Evolutionary conservation across 805 yeast genomes (phyloP).

Genomic region (Myxozyma neglecta): DNA sequence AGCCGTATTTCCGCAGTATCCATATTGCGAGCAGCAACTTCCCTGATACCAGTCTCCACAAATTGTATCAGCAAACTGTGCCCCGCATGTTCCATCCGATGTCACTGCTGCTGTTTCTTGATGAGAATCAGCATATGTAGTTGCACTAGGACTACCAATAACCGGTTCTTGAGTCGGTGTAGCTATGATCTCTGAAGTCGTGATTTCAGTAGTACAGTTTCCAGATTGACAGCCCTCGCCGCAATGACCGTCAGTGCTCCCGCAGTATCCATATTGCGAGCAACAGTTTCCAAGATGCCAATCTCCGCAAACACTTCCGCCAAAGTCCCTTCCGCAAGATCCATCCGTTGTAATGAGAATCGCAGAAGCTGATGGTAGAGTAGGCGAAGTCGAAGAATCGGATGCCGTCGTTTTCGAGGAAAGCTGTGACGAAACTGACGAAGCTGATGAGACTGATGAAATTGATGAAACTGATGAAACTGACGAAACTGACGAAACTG

Average conservation of each 20-base stretch:
- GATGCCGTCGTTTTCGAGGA: neutral
- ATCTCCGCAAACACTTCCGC: constrained; percentile 6
- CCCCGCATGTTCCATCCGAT: constrained; percentile 31
- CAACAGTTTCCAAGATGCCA: constrained; percentile 23
- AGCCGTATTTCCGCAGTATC: constrained; percentile 27
- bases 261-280: constrained; percentile 22
- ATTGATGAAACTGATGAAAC: neutral
- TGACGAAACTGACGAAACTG: neutral
- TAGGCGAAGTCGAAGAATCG: neutral
- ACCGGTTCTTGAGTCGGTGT: constrained; percentile 18
- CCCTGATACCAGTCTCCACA: constrained; percentile 28
- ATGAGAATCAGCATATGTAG: constrained; percentile 4
- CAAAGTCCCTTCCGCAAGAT: constrained; percentile 12
- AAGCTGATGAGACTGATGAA: neutral
- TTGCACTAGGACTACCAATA: constrained; percentile 11
- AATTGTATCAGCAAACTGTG: constrained; percentile 10
- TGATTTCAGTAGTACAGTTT: neutral
- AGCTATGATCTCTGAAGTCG: neutral
- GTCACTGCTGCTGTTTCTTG: constrained; percentile 19
- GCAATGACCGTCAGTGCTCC: neutral
- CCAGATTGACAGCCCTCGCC: constrained; percentile 17
- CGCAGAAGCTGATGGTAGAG: neutral
- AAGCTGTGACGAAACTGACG: neutral
- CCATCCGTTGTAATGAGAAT: constrained; percentile 14
- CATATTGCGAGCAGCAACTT: constrained; percentile 28